A percentile compares a stretch with the other conserved stretches of the same genome.
phyloP scores from a whole-genome alignment of 441 rosid genomes.

The Geranium incanum region DNA sequence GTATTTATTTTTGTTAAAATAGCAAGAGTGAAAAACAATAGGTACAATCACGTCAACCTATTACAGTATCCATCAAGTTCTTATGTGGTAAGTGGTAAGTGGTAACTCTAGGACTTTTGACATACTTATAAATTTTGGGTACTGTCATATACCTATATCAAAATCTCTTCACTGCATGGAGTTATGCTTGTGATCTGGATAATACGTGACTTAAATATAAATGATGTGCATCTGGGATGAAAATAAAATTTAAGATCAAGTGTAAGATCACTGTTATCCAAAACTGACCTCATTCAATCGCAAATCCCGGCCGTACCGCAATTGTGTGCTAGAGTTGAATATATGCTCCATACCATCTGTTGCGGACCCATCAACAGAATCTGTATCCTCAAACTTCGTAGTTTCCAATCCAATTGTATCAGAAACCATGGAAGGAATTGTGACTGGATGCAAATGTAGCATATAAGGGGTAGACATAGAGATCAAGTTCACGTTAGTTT shows the following conservation, averaged over 20 bases:
- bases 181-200: not conserved
- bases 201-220: not conserved
- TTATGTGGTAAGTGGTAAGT: not conserved
- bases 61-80: not conserved
- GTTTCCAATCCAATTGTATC: slow-evolving; percentile 60
- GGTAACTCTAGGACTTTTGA: slow-evolving; percentile 2
- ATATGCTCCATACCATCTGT: slow-evolving; percentile 99
- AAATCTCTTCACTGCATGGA: not conserved
- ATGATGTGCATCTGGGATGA: not conserved
- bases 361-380: slow-evolving; percentile 65
- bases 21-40: not conserved
- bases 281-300: slow-evolving; percentile 83
- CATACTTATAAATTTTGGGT: not conserved
- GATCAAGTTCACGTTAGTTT: slow-evolving; percentile 50
- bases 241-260: slow-evolving; percentile 14
- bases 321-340: slow-evolving; percentile 75
- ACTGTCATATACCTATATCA: not conserved
- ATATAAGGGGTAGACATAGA: slow-evolving; percentile 90
- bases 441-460: slow-evolving; percentile 95
- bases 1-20: not conserved
- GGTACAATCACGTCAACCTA: not conserved
- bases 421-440: slow-evolving; percentile 69
- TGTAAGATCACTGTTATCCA: slow-evolving; percentile 7
- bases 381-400: slow-evolving; percentile 71
- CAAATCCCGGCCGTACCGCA: slow-evolving; percentile 90